Percentiles rank a stretch among this genome's conserved stretches.
Conservation (phyloP, 495 filamentous ascomycete species). For the Xylaria grammica region DNA sequence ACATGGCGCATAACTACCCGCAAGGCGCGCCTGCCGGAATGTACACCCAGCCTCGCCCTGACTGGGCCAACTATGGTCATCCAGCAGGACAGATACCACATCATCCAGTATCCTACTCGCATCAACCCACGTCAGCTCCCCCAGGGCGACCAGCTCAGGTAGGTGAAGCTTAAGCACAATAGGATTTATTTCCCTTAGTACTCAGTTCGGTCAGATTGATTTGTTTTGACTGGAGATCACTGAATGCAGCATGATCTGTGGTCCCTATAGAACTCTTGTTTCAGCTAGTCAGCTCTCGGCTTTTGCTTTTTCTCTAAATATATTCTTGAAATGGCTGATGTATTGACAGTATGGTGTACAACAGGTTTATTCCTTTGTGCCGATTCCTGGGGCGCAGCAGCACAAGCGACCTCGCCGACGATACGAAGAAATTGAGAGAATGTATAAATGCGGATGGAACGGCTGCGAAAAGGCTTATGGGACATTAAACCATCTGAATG, state of each 20-base stretch:
- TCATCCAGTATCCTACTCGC: slow-evolving; percentile 53
- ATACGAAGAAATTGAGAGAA: slow-evolving; percentile 98
- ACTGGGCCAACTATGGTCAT: slow-evolving; percentile 79
- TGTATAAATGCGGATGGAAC: slow-evolving; percentile 99
- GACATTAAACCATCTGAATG: slow-evolving; percentile 94
- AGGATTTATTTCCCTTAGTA: neutral
- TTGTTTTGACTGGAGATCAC: neutral
- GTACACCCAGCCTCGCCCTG: slow-evolving; percentile 73
- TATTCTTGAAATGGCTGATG: slow-evolving; percentile 36
- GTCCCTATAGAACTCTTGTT: neutral
- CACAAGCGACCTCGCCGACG: slow-evolving; percentile 93
- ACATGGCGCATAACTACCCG: slow-evolving; percentile 77
- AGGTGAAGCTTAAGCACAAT: slow-evolving; percentile 46
- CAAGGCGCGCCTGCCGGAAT: slow-evolving; percentile 54
- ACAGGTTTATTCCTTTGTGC: slow-evolving; percentile 97
- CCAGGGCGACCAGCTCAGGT: slow-evolving; percentile 72
- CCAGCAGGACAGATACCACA: slow-evolving; percentile 61
- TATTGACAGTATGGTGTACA: slow-evolving; percentile 43
- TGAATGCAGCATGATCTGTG: neutral
- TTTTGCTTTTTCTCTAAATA: slow-evolving; percentile 20
- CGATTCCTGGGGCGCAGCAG: slow-evolving; percentile 95
- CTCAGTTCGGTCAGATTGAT: neutral
- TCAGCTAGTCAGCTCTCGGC: slow-evolving; percentile 33
- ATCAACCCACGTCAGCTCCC: slow-evolving; percentile 58
- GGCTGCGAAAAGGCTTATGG: slow-evolving; percentile 98